A percentile compares a stretch with the other conserved stretches of the same genome.
These are phyloP conservation scores for Cardamine occulta DNA, from an alignment of 345 rosid species.

Conservation along the genomic window DNA sequence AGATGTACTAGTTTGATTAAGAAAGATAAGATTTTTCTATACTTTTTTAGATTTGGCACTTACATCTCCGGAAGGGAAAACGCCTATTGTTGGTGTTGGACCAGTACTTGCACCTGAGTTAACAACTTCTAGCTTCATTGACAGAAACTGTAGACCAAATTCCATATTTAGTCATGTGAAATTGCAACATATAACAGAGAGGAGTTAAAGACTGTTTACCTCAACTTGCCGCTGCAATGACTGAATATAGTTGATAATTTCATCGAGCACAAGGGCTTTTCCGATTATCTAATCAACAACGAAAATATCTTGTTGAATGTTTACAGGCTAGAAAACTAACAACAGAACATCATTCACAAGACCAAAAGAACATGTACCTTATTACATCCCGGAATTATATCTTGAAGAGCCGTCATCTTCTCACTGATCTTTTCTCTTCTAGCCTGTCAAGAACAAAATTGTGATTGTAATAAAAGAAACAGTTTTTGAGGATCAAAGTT, in stretches of 20 bases:
- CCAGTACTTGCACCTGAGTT: conserved; percentile 61
- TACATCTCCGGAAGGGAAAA: conserved; percentile 76
- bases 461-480: not conserved
- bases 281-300: conserved; percentile 71
- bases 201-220: conserved; percentile 49
- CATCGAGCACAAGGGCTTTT: conserved; percentile 96
- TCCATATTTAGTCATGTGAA: not conserved
- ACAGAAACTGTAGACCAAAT: conserved; percentile 67
- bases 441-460: conserved; percentile 58
- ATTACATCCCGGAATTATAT: conserved; percentile 90
- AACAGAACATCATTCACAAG: not conserved
- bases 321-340: not conserved
- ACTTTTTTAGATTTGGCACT: conserved; percentile 32
- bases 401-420: conserved; percentile 96
- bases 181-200: not conserved
- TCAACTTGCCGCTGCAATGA: conserved; percentile 93
- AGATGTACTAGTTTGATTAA: not conserved
- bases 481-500: not conserved
- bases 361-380: conserved; percentile 58
- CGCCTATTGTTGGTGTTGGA: conserved; percentile 64
- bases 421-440: conserved; percentile 97
- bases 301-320: not conserved
- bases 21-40: not conserved
- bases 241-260: conserved; percentile 95
- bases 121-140: conserved; percentile 94